Base-by-base conservation (phyloP, 441 rosid species). In the Adansonia madagascariensis region DNA sequence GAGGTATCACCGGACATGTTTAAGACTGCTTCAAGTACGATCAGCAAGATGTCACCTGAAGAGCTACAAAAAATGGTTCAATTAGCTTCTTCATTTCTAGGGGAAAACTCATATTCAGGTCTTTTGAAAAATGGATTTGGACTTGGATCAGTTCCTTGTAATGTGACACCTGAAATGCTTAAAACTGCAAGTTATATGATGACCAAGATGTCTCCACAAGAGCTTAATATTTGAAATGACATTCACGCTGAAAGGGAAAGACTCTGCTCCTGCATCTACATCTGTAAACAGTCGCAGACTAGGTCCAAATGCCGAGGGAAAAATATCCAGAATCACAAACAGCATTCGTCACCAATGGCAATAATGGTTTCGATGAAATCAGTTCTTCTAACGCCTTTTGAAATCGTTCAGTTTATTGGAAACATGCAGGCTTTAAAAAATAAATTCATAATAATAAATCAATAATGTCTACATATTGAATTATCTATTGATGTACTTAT, bases 1-100 rank as follows among this genome's bases (percentile, higher is more conserved):
- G 96, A 88, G 17, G 81, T 90, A 75, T 81, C 96, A 70, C 91
- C 98, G n/a, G 94, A 90, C 79, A 91, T 95, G 97, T 85, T 95
- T 49, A 92, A 82, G 82, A 84, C 91, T 49, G 97, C 95, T 18
- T 89, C 99, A 9, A 87, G 79, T 79, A 94, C 90, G 98, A 89
- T 96, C 11, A 43, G 92, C 80, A 94, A 91, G 82, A 92, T 96
- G 97, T 83, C 98, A 14, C 91, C 94, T 7, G 94, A 91, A 70
- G 98, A 94, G 82, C 97, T 96, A 73, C 90, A 94, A 63, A 94
- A 81, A 74, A 89, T 94, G 95, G 85, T 91, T 78, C 89, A 90
- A 75, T 20, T 91, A 84, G 97, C 99, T 27, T 91, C 97, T 12
- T 90, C 98, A 3, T 91, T 90, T 79, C 86, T 86, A 35, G 93